Conservation (phyloP, 768 basidiomycete genomes). For the Boletus fagicola region DNA sequence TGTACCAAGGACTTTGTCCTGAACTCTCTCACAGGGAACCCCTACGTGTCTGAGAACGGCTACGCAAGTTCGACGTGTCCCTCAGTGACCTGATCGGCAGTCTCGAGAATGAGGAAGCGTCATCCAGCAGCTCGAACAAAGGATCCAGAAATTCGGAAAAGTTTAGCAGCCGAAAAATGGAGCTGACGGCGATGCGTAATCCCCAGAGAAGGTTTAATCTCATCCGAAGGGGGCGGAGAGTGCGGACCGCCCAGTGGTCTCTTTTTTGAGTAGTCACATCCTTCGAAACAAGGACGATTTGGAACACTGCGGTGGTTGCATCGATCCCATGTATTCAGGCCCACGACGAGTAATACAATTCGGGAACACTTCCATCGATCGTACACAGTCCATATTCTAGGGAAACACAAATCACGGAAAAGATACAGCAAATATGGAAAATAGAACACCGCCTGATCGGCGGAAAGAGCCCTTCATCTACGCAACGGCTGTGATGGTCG, state of each 20-base stretch:
- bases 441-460: not conserved
- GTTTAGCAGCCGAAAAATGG: conserved; percentile 43
- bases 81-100: conserved; percentile 43
- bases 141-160: conserved; percentile 38
- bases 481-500: conserved; percentile 11
- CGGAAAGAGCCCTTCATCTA: conserved; percentile 5
- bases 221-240: not conserved
- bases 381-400: conserved; percentile 9
- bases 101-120: conserved; percentile 45
- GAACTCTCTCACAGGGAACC: conserved; percentile 42
- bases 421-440: conserved; percentile 7
- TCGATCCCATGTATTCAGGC: not conserved
- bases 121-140: conserved; percentile 34
- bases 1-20: conserved; percentile 24
- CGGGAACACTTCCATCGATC: conserved; percentile 4
- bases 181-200: conserved; percentile 33
- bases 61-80: conserved; percentile 44
- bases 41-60: conserved; percentile 43
- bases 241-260: conserved; percentile 11
- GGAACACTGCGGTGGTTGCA: not conserved
- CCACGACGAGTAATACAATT: not conserved
- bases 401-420: conserved; percentile 7
- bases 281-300: not conserved
- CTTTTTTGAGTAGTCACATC: conserved; percentile 25
- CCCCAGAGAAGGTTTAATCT: not conserved